Base-by-base conservation (phyloP, 2,329 filamentous ascomycete genomes). In the Neodidymelliopsis sp. region DNA sequence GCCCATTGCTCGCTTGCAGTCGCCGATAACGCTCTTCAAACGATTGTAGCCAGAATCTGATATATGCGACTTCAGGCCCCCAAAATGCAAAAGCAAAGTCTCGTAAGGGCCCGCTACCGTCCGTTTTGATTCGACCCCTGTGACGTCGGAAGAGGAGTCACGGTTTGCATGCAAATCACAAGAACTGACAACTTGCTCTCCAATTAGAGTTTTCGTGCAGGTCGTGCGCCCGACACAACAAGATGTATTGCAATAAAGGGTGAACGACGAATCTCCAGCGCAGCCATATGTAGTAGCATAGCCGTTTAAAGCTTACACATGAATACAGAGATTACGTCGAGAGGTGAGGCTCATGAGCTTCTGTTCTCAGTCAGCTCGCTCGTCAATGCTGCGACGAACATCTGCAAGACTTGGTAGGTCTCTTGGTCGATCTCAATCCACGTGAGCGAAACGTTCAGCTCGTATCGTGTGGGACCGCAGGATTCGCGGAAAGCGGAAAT, bases 1-100 rank as follows among this genome's bases (percentile, higher is more conserved):
- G 46, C 39, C 46, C 16, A 34, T 38, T 15, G 8, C 34, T 49
- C 46, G 46, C 46, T 37, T 49, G 18, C 10, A 43, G 46, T 49
- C 46, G 46, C 46, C 46, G 46, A 49, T 18, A 29, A 24, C 39
- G 46, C 39, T 27, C 33, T 24, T 39, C 19, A 28, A 49, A 49
- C 45, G 25, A 25, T 33, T 24, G 22, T 15, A 19, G 38, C 45
- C 45, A 42, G 31, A 31, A 30, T 41, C 30, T 30, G 13, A 11
- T 16, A 6, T 19, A 30, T 31, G 31, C 30, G 31, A 6, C 9
- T 19, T n/a, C 9, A 9, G 16, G 19, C 31, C 41, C n/a, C 44
- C 27, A 34, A 37, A 48, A 36, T 25, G 31, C 44, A 48, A 48
- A 48, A 48, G 30, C n/a, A 25, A 48, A 48, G 19, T 25, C 20